A percentile compares a stretch with the other conserved stretches of the same genome.
phyloP scores from a whole-genome alignment of 495 filamentous ascomycete genomes.

The Gamarada debralockiae region DNA sequence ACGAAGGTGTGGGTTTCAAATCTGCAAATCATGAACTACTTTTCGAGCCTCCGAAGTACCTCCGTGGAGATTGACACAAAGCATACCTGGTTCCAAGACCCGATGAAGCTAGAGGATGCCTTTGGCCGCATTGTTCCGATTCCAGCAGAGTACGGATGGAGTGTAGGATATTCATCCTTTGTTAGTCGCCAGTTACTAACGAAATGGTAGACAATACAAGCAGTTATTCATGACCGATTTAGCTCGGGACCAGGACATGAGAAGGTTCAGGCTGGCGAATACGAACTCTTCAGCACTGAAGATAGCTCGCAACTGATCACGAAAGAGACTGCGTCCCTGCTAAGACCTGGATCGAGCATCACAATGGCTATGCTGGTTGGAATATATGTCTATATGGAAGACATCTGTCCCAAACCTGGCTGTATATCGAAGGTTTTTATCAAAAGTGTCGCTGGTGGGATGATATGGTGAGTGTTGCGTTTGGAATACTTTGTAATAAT shows the following conservation, averaged over 20 bases:
- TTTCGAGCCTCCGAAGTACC: neutral
- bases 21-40: neutral
- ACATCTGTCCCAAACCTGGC: neutral
- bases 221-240: neutral
- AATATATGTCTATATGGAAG: neutral
- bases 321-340: neutral
- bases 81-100: slow-evolving; percentile 11
- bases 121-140: slow-evolving; percentile 2
- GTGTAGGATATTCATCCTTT: neutral
- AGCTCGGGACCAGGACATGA: neutral
- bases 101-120: slow-evolving; percentile 6
- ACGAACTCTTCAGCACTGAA: neutral
- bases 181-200: neutral
- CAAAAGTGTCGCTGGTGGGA: neutral
- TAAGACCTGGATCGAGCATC: neutral
- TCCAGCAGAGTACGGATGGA: slow-evolving; percentile 5
- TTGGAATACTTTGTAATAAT: neutral
- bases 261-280: neutral
- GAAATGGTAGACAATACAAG: neutral
- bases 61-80: neutral
- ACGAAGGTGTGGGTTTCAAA: neutral
- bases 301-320: neutral
- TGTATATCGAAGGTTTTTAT: neutral
- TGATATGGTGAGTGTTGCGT: neutral
- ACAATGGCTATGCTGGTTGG: neutral